These are phyloP conservation scores for Coniochaeta sp. DNA, from an alignment of 2,329 filamentous ascomycete genomes.

Conservation along the genomic window DNA sequence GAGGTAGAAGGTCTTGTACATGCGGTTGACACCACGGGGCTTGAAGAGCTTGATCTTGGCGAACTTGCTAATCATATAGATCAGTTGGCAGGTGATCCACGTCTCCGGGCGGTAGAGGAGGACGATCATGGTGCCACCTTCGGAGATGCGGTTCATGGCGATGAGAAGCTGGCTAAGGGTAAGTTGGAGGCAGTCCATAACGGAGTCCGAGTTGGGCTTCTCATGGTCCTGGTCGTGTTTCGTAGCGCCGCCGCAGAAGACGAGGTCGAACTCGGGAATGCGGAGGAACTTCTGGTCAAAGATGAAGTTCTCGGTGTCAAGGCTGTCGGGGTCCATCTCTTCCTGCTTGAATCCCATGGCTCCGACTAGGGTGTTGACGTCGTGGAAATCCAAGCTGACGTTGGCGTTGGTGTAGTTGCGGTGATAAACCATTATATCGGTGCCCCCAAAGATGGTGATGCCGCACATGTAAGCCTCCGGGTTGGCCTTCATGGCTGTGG, in stretches of 20 bases:
- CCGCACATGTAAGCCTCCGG: constrained; percentile 23
- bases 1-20: constrained; percentile 45
- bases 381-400: constrained; percentile 23
- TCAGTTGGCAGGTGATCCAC: constrained; percentile 26
- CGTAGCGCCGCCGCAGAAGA: not conserved
- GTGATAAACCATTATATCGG: constrained; percentile 23
- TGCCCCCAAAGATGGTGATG: constrained; percentile 38
- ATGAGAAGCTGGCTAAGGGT: constrained; percentile 32
- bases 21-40: constrained; percentile 29
- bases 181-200: constrained; percentile 28
- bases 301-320: constrained; percentile 20
- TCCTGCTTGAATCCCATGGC: constrained; percentile 31
- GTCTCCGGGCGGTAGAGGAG: constrained; percentile 41
- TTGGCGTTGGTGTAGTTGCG: not conserved
- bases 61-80: constrained; percentile 35
- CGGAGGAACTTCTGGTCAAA: not conserved
- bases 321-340: constrained; percentile 23
- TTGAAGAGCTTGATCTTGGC: constrained; percentile 36
- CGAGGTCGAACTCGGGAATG: not conserved
- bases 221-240: constrained; percentile 12
- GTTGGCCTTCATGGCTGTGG: constrained; percentile 26
- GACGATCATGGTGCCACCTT: constrained; percentile 42
- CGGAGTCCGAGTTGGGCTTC: constrained; percentile 18
- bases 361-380: constrained; percentile 34
- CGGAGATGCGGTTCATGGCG: constrained; percentile 34